A percentile compares a stretch with the other conserved stretches of the same genome.
These are phyloP conservation scores for Aspergillus melleus DNA, from an alignment of 2,329 filamentous ascomycete species.

Conservation along the genomic window DNA sequence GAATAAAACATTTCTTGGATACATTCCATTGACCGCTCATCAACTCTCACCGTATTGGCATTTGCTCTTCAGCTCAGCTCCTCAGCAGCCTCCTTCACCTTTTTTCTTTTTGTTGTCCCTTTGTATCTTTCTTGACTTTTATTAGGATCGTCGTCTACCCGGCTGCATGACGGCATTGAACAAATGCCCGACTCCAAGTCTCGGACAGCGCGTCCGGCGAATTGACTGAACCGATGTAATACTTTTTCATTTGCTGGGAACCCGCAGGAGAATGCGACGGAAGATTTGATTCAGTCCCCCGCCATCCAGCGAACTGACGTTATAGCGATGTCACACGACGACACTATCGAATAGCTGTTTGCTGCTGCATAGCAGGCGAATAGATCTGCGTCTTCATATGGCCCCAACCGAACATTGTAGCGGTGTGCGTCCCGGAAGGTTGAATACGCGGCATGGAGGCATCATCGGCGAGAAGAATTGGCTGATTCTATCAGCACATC, in stretches of 20 bases:
- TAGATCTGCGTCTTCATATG: background rate
- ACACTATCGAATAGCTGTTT: constrained; percentile 2
- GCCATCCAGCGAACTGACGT: background rate
- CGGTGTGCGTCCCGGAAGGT: background rate
- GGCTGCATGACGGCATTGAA: background rate
- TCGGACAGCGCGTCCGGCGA: background rate
- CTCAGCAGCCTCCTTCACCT: background rate
- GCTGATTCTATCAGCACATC: background rate
- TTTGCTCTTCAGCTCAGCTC: background rate
- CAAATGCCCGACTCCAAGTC: background rate
- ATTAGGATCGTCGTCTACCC: background rate
- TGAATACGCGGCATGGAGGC: background rate
- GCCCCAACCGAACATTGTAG: background rate
- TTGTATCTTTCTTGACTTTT: background rate
- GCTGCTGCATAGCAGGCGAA: constrained; percentile 2
- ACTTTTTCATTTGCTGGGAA: background rate
- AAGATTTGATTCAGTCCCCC: background rate
- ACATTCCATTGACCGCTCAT: background rate
- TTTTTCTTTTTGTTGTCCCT: background rate
- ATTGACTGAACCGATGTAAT: background rate
- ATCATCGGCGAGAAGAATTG: background rate
- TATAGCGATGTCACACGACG: background rate
- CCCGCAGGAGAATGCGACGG: background rate
- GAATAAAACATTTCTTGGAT: background rate
- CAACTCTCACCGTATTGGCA: background rate